Conservation (phyloP, 2,329 filamentous ascomycete genomes). For the Arthrobotrys iridis region DNA sequence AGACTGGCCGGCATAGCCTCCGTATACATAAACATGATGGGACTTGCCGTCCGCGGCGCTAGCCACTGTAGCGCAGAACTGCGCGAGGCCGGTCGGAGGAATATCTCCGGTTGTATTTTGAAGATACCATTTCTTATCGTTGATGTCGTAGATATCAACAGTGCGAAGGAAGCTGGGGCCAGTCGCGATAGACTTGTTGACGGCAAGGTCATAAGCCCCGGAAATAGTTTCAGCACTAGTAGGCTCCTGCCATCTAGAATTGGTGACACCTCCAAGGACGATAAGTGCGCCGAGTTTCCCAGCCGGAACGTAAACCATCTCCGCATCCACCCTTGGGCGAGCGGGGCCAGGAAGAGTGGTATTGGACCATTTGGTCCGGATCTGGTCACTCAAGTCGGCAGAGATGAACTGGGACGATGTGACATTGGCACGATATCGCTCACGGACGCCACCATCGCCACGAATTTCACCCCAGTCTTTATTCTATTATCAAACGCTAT, state of each 20-base stretch:
- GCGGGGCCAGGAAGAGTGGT: slow-evolving; percentile 59
- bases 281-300: slow-evolving; percentile 56
- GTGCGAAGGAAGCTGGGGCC: slow-evolving; percentile 54
- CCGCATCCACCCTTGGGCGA: slow-evolving; percentile 61
- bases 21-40: slow-evolving; percentile 58
- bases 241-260: slow-evolving; percentile 19
- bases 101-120: slow-evolving; percentile 42
- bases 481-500: slow-evolving; percentile 5
- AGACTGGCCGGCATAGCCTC: slow-evolving; percentile 55
- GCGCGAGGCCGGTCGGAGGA: slow-evolving; percentile 55
- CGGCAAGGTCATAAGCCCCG: not conserved
- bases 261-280: slow-evolving; percentile 56
- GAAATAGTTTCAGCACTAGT: not conserved
- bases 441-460: slow-evolving; percentile 12
- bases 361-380: slow-evolving; percentile 61
- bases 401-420: slow-evolving; percentile 61
- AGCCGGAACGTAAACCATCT: slow-evolving; percentile 62
- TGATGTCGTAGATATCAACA: slow-evolving; percentile 57
- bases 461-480: slow-evolving; percentile 47
- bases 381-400: slow-evolving; percentile 62
- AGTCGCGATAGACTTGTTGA: slow-evolving; percentile 23
- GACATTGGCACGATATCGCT: slow-evolving; percentile 55
- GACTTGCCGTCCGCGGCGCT: slow-evolving; percentile 55
- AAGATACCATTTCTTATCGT: slow-evolving; percentile 55
- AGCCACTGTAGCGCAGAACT: slow-evolving; percentile 57